Conservation (phyloP, 352 stramenopile genomes). For the Phytophthora pseudosyringae region DNA sequence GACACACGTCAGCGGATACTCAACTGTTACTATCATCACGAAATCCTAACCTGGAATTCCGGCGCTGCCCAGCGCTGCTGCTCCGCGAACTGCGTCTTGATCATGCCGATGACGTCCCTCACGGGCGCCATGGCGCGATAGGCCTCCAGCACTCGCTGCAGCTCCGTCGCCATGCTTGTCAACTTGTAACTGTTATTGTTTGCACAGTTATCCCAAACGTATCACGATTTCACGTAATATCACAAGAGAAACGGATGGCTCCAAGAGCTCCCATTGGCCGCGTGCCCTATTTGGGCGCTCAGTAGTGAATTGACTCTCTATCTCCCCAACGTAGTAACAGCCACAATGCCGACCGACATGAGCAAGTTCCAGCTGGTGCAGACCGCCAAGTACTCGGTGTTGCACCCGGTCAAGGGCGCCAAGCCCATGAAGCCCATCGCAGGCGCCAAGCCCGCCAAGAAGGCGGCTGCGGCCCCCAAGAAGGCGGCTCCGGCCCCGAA, state of each 20-base stretch:
- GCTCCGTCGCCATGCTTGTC: slow-evolving; percentile 21
- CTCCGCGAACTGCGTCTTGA: slow-evolving; percentile 40
- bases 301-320: slow-evolving; percentile 32
- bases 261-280: background rate
- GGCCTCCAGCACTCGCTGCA: slow-evolving; percentile 55
- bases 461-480: slow-evolving; percentile 33
- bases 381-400: slow-evolving; percentile 72
- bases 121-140: slow-evolving; percentile 76
- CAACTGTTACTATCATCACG: background rate
- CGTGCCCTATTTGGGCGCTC: background rate
- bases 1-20: background rate
- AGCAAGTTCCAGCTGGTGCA: slow-evolving; percentile 67
- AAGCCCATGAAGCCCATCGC: slow-evolving; percentile 69
- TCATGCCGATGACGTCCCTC: slow-evolving; percentile 40
- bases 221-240: background rate
- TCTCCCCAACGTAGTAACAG: background rate
- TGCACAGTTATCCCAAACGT: background rate
- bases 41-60: slow-evolving; percentile 57
- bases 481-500: slow-evolving; percentile 42
- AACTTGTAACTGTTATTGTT: background rate
- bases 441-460: slow-evolving; percentile 42
- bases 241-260: slow-evolving; percentile 18
- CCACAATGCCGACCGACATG: slow-evolving; percentile 53
- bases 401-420: slow-evolving; percentile 59
- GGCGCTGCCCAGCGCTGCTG: slow-evolving; percentile 54